Evolutionary conservation across 1,284 basidiomycete species (phyloP).

Genomic region (Malassezia sympodialis): DNA sequence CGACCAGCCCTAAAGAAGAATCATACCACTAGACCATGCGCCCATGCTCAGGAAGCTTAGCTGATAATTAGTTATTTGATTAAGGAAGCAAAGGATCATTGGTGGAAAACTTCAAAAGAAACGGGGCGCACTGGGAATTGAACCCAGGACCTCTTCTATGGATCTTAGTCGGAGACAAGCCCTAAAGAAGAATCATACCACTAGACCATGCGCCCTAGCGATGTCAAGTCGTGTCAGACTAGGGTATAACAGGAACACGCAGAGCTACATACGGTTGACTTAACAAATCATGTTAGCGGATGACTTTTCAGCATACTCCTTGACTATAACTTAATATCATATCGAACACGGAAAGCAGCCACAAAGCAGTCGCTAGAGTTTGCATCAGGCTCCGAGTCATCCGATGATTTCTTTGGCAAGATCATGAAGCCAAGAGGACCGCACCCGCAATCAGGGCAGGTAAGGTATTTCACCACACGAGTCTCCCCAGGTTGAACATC

Average conservation of each 20-base stretch:
- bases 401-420: constrained; percentile 16
- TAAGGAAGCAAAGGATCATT: not conserved
- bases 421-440: constrained; percentile 43
- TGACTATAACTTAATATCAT: constrained; percentile 21
- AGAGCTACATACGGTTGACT: not conserved
- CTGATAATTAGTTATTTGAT: not conserved
- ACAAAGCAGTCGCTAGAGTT: constrained; percentile 28
- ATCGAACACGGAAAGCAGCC: constrained; percentile 35
- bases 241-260: not conserved
- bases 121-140: constrained; percentile 23
- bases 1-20: constrained; percentile 21
- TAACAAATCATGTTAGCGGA: too few species aligned
- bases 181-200: constrained; percentile 27
- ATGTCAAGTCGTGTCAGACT: not conserved
- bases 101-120: not conserved
- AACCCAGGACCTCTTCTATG: constrained; percentile 26
- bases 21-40: constrained; percentile 27
- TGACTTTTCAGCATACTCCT: not conserved
- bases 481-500: constrained; percentile 28
- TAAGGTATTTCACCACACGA: constrained; percentile 38
- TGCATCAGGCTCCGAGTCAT: constrained; percentile 6
- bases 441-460: constrained; percentile 45
- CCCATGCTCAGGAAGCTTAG: not conserved
- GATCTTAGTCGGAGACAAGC: not conserved
- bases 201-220: constrained; percentile 22